Evolutionary conservation across 805 yeast species (phyloP).

Genomic region (Komagataella phaffii): DNA sequence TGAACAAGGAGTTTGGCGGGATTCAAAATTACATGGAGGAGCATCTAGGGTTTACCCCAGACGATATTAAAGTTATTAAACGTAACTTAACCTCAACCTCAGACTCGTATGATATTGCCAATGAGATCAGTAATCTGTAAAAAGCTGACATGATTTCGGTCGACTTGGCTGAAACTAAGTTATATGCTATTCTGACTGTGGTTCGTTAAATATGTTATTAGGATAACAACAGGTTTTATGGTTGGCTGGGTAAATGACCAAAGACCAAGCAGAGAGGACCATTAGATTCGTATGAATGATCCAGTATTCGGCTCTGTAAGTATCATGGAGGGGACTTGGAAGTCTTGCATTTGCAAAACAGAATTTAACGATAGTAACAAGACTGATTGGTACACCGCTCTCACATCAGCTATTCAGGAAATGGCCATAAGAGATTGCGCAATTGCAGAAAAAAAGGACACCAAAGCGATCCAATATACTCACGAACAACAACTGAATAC

Average conservation of each 20-base stretch:
- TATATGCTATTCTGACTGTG: neutral
- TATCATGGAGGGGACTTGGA: too few species aligned
- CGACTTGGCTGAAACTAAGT: neutral
- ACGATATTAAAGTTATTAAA: constrained; percentile 27
- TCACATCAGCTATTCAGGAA: too few species aligned
- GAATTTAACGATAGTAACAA: too few species aligned
- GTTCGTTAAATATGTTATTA: neutral
- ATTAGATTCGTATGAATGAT: too few species aligned
- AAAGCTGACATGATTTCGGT: constrained; percentile 15
- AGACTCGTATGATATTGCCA: constrained; percentile 10
- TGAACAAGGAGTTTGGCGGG: constrained; percentile 41
- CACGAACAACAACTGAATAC: neutral
- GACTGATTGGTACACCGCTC: too few species aligned
- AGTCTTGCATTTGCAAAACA: too few species aligned
- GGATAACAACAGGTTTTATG: neutral
- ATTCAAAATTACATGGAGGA: constrained; percentile 30
- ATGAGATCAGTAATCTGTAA: constrained; percentile 26
- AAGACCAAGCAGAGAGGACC: too few species aligned
- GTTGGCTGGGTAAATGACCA: neutral
- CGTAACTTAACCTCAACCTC: constrained; percentile 10
- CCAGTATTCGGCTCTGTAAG: too few species aligned
- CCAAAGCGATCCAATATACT: too few species aligned
- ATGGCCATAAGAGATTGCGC: too few species aligned
- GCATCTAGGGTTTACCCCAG: constrained; percentile 25
- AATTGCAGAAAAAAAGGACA: too few species aligned